Evolutionary conservation across 495 filamentous ascomycete genomes (phyloP).

Genomic region (Penicillium alfredii): DNA sequence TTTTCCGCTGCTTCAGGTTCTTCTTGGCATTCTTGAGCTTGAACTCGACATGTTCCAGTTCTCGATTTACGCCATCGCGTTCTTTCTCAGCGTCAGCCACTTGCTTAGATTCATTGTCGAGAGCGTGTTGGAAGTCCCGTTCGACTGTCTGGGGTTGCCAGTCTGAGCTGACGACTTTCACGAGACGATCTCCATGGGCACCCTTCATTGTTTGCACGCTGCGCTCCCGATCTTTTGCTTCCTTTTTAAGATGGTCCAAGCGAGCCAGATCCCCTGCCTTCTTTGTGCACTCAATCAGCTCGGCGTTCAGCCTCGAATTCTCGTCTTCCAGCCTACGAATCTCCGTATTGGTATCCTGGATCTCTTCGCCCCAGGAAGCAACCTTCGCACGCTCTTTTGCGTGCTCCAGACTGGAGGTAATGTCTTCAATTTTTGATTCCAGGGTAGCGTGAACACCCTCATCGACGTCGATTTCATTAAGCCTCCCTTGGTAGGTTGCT

Average conservation of each 20-base stretch:
- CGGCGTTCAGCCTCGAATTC: slow-evolving; percentile 59
- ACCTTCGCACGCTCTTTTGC: slow-evolving; percentile 54
- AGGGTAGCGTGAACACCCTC: slow-evolving; percentile 74
- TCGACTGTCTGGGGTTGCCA: slow-evolving; percentile 72
- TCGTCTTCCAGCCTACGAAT: slow-evolving; percentile 64
- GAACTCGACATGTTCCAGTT: slow-evolving; percentile 72
- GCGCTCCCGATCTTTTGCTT: slow-evolving; percentile 61
- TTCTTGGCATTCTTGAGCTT: slow-evolving; percentile 61
- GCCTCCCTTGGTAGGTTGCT: slow-evolving; percentile 52
- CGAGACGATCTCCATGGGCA: slow-evolving; percentile 66
- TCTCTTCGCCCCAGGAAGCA: slow-evolving; percentile 61
- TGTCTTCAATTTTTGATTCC: slow-evolving; percentile 64
- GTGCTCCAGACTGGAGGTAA: slow-evolving; percentile 54
- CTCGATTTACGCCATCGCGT: slow-evolving; percentile 62
- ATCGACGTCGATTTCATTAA: slow-evolving; percentile 68
- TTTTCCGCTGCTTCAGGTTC: slow-evolving; percentile 55
- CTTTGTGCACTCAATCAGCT: slow-evolving; percentile 73
- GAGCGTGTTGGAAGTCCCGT: slow-evolving; percentile 57
- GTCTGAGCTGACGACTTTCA: slow-evolving; percentile 49
- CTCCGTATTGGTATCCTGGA: slow-evolving; percentile 54
- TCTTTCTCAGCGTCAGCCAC: slow-evolving; percentile 57
- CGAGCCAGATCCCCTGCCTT: slow-evolving; percentile 73
- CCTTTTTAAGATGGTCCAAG: slow-evolving; percentile 70
- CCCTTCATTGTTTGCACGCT: slow-evolving; percentile 70
- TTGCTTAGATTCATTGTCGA: slow-evolving; percentile 48